phyloP scores from a whole-genome alignment of 495 filamentous ascomycete genomes.

The Aspergillus affinis region DNA sequence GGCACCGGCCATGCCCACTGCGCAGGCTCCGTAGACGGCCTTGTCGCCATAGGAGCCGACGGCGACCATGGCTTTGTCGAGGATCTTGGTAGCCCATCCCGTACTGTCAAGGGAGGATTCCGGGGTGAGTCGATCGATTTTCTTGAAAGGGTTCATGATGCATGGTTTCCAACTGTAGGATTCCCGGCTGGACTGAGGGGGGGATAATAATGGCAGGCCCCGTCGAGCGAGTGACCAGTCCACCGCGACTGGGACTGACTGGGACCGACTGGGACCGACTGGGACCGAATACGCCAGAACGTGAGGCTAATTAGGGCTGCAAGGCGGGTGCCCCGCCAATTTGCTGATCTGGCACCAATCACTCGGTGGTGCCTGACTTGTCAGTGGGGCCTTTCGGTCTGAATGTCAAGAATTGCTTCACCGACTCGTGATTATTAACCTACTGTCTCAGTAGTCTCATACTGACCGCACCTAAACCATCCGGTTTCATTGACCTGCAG shows the following conservation, averaged over 20 bases:
- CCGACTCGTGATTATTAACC: background rate
- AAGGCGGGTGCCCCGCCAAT: background rate
- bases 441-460: no score
- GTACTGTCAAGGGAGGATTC: background rate
- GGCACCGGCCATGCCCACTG: background rate
- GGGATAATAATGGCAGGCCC: background rate
- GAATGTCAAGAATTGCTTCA: background rate
- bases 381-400: background rate
- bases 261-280: no score
- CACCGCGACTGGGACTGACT: background rate
- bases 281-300: background rate
- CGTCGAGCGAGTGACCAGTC: background rate
- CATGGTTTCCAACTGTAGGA: background rate
- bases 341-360: background rate
- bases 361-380: background rate
- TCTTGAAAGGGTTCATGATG: background rate
- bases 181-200: background rate
- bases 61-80: constrained; percentile 4
- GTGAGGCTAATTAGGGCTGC: background rate
- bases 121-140: background rate
- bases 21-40: constrained; percentile 3
- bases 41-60: constrained; percentile 5
- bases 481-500: background rate
- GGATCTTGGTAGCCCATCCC: background rate
- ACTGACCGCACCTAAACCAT: background rate